Evolutionary conservation across 768 basidiomycete genomes (phyloP), one percentile per base, ranked within the genome.

Genomic region (Neoboletus magnificus): DNA sequence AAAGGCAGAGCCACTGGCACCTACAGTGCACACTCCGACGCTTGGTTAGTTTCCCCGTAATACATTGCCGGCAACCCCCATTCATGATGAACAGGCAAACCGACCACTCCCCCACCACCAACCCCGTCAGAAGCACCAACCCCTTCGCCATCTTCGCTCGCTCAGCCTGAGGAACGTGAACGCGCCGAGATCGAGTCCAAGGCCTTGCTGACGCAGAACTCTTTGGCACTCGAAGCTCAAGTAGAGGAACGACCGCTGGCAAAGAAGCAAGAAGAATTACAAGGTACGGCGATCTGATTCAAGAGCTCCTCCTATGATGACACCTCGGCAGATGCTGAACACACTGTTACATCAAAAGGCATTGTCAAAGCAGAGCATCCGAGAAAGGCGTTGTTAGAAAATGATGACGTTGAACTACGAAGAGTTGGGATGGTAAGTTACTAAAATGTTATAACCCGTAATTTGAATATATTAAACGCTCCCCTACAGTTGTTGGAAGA

Each of bases 241-340:
- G 79, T 93, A 5, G 89, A 93, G 66, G 86, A 91, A 59, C 80
- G 93, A 35, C 93, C 93, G 10, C 70, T 96, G 51, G 92, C 91
- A 16, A 93, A 89, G 77, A 85, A 86, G 72, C 92, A 95, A 69
- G 90, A 93, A 66, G 83, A 84, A 58, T 74, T 89, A 27, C 78
- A 86, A 59, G 83, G 81, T 57, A 78, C 74, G 15, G 35, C 70
- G 65, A 50, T 68, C 65, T 60, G 48, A 50, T 55, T 15, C 44
- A 48, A 55, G 39, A 45, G 5, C 30, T 33, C 11, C 32, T 32
- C 23, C 20, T 16, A 15, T 42, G 36, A 16, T 59, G 22, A 61
- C 44, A 53, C 48, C 13, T 51, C 42, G 23, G n/a, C 53, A 54
- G 60, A 57, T 30, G 51, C 51, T 9, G 61, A 54, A 27, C 65